phyloP scores from a whole-genome alignment of 768 basidiomycete species.

The Nidularia pulvinata region DNA sequence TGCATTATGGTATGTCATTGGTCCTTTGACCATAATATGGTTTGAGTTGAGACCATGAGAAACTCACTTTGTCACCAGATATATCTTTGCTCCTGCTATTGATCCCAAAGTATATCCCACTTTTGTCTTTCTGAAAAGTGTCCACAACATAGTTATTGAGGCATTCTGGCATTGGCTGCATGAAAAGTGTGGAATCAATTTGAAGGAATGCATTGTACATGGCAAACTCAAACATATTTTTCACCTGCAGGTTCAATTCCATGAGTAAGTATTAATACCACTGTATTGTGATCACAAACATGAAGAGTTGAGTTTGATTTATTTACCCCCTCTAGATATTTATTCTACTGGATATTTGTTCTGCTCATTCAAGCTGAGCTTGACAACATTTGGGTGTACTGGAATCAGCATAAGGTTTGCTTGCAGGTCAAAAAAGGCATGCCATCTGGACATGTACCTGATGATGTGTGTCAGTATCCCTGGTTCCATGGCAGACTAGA shows the following conservation, averaged over 20 bases:
- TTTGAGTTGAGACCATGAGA: too few species aligned
- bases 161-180: slow-evolving; percentile 23
- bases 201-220: slow-evolving; percentile 12
- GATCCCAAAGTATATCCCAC: slow-evolving; percentile 13
- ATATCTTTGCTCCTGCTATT: slow-evolving; percentile 15
- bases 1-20: slow-evolving; percentile 9
- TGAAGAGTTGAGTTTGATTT: not conserved
- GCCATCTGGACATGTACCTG: slow-evolving; percentile 24
- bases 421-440: slow-evolving; percentile 16
- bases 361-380: slow-evolving; percentile 22
- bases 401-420: slow-evolving; percentile 24
- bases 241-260: slow-evolving; percentile 8
- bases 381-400: slow-evolving; percentile 20
- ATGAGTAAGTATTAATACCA: slow-evolving; percentile 9
- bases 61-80: slow-evolving; percentile 4
- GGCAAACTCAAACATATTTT: slow-evolving; percentile 16
- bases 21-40: too few species aligned
- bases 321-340: slow-evolving; percentile 7
- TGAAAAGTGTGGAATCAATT: slow-evolving; percentile 10
- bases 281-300: not conserved
- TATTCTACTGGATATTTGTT: slow-evolving; percentile 30
- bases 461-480: slow-evolving; percentile 14
- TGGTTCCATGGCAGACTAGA: slow-evolving; percentile 7
- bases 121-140: slow-evolving; percentile 15
- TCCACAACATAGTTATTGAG: slow-evolving; percentile 25